Evolutionary conservation across 2,329 filamentous ascomycete genomes (phyloP).

Genomic region (Parasarocladium wereldwijsianum): DNA sequence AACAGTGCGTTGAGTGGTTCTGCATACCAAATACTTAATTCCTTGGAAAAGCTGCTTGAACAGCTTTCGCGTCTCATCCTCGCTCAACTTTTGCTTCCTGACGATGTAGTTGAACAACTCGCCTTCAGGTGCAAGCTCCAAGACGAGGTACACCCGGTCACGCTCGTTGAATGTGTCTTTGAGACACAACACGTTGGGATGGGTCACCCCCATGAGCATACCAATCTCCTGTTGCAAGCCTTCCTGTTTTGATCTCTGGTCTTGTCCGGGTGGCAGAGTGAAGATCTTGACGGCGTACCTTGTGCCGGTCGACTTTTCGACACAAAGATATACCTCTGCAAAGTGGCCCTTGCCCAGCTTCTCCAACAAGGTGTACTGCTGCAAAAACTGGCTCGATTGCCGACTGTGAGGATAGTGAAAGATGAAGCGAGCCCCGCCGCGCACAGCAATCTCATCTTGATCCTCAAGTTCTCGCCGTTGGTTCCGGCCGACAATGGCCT

Average conservation of each 20-base stretch:
- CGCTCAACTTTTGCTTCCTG: conserved; percentile 73
- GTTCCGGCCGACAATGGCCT: conserved; percentile 80
- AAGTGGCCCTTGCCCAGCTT: conserved; percentile 92
- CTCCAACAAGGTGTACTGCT: conserved; percentile 73
- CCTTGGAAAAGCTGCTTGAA: conserved; percentile 88
- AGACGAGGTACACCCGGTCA: conserved; percentile 78
- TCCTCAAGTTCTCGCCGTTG: conserved; percentile 79
- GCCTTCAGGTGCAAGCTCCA: conserved; percentile 83
- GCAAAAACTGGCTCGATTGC: conserved; percentile 62
- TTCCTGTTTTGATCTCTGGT: conserved; percentile 72
- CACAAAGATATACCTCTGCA: conserved; percentile 80
- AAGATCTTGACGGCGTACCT: conserved; percentile 92
- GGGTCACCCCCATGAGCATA: conserved; percentile 91
- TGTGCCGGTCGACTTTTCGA: conserved; percentile 70
- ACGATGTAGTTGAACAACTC: conserved; percentile 95
- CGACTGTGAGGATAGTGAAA: conserved; percentile 77
- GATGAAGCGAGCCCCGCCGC: conserved; percentile 74
- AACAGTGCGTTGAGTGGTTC: background rate
- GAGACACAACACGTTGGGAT: conserved; percentile 81
- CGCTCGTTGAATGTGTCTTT: conserved; percentile 91
- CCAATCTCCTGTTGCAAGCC: conserved; percentile 91
- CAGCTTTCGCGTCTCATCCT: conserved; percentile 70
- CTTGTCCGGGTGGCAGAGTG: conserved; percentile 67
- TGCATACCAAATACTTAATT: conserved; percentile 78
- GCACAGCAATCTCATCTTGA: conserved; percentile 77